Evolutionary conservation across 495 filamentous ascomycete genomes (phyloP), one percentile per base, ranked within the genome.

Genomic region (Podospora tetraspora): DNA sequence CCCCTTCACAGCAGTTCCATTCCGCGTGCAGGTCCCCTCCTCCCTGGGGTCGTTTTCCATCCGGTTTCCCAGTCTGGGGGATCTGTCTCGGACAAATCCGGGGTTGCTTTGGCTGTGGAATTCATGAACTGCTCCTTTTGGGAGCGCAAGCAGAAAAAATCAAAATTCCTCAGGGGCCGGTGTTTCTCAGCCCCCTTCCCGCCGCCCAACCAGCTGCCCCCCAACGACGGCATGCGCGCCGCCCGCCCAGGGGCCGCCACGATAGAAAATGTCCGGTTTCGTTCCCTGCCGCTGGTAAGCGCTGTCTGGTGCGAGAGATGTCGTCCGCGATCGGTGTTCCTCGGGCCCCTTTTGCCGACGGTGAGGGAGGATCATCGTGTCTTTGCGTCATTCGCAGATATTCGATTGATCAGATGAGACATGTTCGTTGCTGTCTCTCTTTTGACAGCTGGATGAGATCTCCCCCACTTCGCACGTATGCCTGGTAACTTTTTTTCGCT

Each of bases 381-480:
- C 24, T 23, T 37, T 66, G 64, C 64, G 64, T 66, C 64, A 66
- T 66, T 60, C 32, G 58, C 57, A 25, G 25, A 56, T 29, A n/a
- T 19, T 65, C 16, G 23, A 65, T 21, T 16, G 56, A 57, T 22
- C 9, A 9, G 21, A 43, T 56, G 62, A 64, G 62, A 64, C 62
- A 52, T 52, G 43, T 12, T 8, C 2, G 43, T 19, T n/a, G 43
- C 43, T 52, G 43, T 52, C 43, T 52, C 43, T 52, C 43, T 52
- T 52, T 52, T 16, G 19, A 52, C 43, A 52, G 3, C 11, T 34
- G 32, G 32, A 34, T 4, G 37, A 43, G 43, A 52, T 52, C 43
- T 52, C 19, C 43, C 43, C 43, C 43, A n/a, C 43, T 12, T 43
- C 16, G 37, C 16, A 43, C 16, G 37, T 5, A 43, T 43, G 37